Percentiles rank a stretch among this genome's conserved stretches.
phyloP scores from a whole-genome alignment of 176 grass and related monocot species.

The Ananas comosus region DNA sequence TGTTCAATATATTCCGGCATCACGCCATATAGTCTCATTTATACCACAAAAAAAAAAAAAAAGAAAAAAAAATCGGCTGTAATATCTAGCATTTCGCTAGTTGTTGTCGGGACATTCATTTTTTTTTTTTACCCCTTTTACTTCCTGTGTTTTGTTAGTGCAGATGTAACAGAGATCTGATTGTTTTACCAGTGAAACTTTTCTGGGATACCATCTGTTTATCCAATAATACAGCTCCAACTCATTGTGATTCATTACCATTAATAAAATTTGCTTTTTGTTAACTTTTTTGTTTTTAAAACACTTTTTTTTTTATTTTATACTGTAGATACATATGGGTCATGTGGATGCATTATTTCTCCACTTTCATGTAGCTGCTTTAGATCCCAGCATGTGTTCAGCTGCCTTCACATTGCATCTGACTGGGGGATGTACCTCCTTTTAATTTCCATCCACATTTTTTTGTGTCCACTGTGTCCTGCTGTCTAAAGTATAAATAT shows the following conservation, averaged over 20 bases:
- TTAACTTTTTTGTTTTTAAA: neutral
- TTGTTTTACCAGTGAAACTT: conserved; percentile 55
- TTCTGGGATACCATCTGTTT: conserved; percentile 31
- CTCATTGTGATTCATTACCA: neutral
- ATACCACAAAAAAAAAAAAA: conserved; percentile 1
- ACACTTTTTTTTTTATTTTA: neutral
- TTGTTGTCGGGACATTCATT: conserved; percentile 37
- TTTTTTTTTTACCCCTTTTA: conserved; percentile 5
- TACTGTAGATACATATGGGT: neutral
- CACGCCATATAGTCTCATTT: conserved; percentile 32
- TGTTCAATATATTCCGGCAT: conserved; percentile 52
- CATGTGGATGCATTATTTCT: too few species aligned
- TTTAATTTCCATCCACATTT: too few species aligned
- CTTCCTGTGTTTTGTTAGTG: conserved; percentile 27
- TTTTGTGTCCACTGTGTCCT: too few species aligned
- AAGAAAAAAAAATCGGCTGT: conserved; percentile 26
- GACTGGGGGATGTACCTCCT: too few species aligned
- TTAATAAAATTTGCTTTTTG: neutral
- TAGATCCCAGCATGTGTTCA: too few species aligned
- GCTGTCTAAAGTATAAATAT: too few species aligned
- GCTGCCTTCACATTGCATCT: too few species aligned
- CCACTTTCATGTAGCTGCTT: too few species aligned
- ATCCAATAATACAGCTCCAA: conserved; percentile 7
- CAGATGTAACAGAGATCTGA: conserved; percentile 68
- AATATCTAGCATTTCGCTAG: conserved; percentile 48